Evolutionary conservation across 306 rosid genomes (phyloP), one percentile per base, ranked within the genome.

Genomic region (Acacia confusa): DNA sequence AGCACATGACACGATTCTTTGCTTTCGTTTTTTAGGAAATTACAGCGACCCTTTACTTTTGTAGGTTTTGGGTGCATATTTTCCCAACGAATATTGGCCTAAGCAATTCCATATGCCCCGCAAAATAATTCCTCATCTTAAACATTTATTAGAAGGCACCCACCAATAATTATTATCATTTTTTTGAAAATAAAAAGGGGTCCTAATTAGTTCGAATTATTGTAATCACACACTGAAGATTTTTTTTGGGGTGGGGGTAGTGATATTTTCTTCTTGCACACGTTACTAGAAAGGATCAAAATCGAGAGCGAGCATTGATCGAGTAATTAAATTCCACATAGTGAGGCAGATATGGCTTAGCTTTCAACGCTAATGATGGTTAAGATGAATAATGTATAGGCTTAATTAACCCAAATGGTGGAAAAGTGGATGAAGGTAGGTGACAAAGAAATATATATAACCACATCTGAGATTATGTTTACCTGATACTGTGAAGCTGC

Each of bases 1-100:
- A 5, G 40, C 84, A 84, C 80, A 72, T 84, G 80, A 50, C 70
- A 75, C 40, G 80, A 82, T 82, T 66, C 84, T 60, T 19, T 80
- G 19, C 67, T 50, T 52, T 48, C 43, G 22, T 50, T 43, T 83
- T 30, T 27, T 16, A 45, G 55, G 57, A 61, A 81, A 70, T 79
- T 64, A 70, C 47, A 70, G 77, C 9, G 57, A 63, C 82, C 81
- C 79, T 12, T 52, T 19, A 15, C 45, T 55, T 60, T 41, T 70
- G 12, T 12, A 36, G 58, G 17, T 53, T 47, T 63, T 65, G 55
- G 40, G 72, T 65, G 40, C 52, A 81, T 81, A 81, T 81, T 77
- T 65, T 45, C 53, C 63, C 76, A 64, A 45, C 73, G 65, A 81
- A 66, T 72, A 45, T 73, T 36, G 75, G 16, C 47, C 69, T 45